Percentiles rank a stretch among this genome's conserved stretches.
These are phyloP conservation scores for Metschnikowia shivogae DNA, from an alignment of 805 yeast species.

Conservation along the genomic window DNA sequence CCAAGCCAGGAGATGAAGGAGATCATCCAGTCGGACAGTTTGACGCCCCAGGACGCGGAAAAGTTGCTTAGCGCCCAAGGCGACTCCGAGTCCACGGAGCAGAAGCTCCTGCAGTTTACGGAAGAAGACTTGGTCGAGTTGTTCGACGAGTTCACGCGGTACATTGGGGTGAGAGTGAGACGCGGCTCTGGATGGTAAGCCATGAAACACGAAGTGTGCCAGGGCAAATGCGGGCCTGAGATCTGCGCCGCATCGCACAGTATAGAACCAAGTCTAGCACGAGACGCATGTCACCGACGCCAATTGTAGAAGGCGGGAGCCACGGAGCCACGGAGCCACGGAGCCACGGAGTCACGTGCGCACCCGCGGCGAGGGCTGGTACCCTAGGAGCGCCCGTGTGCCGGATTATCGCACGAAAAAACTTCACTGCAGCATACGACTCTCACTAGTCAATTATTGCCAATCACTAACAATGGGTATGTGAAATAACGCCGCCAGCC, in stretches of 20 bases:
- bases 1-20: conserved; percentile 11
- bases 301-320: too few species aligned
- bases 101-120: conserved; percentile 23
- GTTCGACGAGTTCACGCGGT: conserved; percentile 63
- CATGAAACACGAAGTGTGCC: neutral
- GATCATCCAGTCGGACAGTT: conserved; percentile 11
- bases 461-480: conserved; percentile 20
- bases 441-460: conserved; percentile 9
- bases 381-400: conserved; percentile 12
- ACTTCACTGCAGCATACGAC: conserved; percentile 3
- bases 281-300: neutral
- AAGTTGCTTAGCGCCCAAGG: conserved; percentile 8
- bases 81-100: conserved; percentile 12
- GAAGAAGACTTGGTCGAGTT: conserved; percentile 50
- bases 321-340: too few species aligned
- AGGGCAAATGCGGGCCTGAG: neutral
- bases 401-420: conserved; percentile 14
- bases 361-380: conserved; percentile 11
- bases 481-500: conserved; percentile 1
- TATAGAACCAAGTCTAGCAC: too few species aligned
- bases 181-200: conserved; percentile 31
- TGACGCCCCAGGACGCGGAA: conserved; percentile 16
- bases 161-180: conserved; percentile 58
- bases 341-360: conserved; percentile 9
- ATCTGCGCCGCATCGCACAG: too few species aligned